Percentiles rank a stretch among this genome's conserved stretches.
phyloP scores from a whole-genome alignment of 768 basidiomycete genomes.

The Tulasnella sp. region DNA sequence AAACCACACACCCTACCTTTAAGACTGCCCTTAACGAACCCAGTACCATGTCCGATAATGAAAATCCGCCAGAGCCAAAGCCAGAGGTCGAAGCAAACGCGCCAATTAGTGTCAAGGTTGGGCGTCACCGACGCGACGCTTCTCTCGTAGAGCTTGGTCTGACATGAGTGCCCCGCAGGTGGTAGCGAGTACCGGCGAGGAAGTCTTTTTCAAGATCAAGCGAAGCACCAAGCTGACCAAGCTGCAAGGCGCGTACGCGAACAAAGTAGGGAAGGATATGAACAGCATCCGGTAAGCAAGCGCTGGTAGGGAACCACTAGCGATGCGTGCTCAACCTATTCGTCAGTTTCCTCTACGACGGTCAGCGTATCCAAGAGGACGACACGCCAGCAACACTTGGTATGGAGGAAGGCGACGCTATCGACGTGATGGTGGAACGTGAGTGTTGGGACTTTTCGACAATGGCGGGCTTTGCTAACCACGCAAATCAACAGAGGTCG shows the following conservation, averaged over 20 bases:
- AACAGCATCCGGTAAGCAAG: conserved; percentile 72
- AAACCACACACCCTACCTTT: not conserved
- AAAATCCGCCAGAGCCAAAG: conserved; percentile 12
- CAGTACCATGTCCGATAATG: not conserved
- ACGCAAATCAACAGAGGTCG: not conserved
- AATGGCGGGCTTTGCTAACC: not conserved
- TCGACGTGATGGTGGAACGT: conserved; percentile 98
- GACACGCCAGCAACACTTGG: conserved; percentile 82
- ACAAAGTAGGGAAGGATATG: conserved; percentile 88
- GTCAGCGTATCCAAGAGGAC: conserved; percentile 76
- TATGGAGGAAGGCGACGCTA: conserved; percentile 83
- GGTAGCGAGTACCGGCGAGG: conserved; percentile 69
- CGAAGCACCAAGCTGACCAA: conserved; percentile 88
- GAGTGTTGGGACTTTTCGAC: conserved; percentile 29
- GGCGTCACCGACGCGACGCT: not conserved
- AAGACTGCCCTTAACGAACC: not conserved
- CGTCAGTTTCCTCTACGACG: conserved; percentile 85
- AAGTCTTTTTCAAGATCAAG: conserved; percentile 98
- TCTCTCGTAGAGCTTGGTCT: not conserved
- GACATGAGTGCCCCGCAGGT: conserved; percentile 48
- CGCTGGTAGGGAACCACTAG: not conserved
- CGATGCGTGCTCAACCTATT: not conserved
- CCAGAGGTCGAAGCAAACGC: conserved; percentile 25
- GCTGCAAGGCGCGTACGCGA: conserved; percentile 87
- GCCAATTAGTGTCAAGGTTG: conserved; percentile 28